These are phyloP conservation scores for Massariosphaeria phaeospora DNA, from an alignment of 495 filamentous ascomycete genomes.

Conservation along the genomic window DNA sequence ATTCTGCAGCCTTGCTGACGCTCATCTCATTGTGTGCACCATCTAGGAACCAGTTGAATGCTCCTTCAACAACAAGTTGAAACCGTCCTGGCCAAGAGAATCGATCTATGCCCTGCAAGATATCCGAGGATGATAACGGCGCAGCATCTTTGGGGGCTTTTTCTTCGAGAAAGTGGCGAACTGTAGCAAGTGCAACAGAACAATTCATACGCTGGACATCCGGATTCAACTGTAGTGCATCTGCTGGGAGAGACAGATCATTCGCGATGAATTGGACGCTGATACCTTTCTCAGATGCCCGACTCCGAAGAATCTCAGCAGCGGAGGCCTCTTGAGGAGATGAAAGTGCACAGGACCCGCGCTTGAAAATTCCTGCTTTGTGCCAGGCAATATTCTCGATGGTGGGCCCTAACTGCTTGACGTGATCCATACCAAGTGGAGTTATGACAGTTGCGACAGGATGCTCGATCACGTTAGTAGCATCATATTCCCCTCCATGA, in stretches of 20 bases:
- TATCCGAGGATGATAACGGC: constrained; percentile 19
- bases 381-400: constrained; percentile 37
- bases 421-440: constrained; percentile 33
- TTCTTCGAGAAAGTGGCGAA: background rate
- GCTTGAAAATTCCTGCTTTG: constrained; percentile 36
- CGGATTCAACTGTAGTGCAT: constrained; percentile 33
- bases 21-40: constrained; percentile 50
- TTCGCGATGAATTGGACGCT: constrained; percentile 11
- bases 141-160: constrained; percentile 1
- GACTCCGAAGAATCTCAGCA: constrained; percentile 6
- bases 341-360: constrained; percentile 24
- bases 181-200: constrained; percentile 40
- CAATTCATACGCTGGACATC: constrained; percentile 44
- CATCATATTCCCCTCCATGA: constrained; percentile 32
- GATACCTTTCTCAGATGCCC: constrained; percentile 22
- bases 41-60: constrained; percentile 46
- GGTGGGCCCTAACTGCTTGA: constrained; percentile 21
- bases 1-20: constrained; percentile 41
- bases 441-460: constrained; percentile 33
- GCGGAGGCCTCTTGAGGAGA: constrained; percentile 4
- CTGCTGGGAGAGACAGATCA: constrained; percentile 30
- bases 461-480: constrained; percentile 31
- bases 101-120: constrained; percentile 39
- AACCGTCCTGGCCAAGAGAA: constrained; percentile 47
- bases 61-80: constrained; percentile 39